Evolutionary conservation across 83 land plant species (phyloP).

Genomic region (Thuja plicata): DNA sequence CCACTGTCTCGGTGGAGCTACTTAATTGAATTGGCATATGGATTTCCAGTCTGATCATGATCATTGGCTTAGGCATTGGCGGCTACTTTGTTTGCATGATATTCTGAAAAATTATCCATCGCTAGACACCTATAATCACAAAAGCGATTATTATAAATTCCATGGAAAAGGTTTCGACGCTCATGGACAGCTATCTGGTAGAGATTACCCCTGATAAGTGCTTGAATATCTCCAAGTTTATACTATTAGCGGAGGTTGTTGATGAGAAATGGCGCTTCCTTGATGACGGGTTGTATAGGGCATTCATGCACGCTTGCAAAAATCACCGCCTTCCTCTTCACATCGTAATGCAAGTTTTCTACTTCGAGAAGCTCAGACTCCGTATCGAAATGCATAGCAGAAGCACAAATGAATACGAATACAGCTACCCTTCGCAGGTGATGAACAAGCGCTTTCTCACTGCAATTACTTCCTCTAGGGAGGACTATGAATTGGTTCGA

Average conservation of each 20-base stretch:
- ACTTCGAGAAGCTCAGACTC: slow-evolving; percentile 83
- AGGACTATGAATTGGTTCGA: slow-evolving; percentile 73
- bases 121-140: too few relatives aligned
- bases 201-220: slow-evolving; percentile 62
- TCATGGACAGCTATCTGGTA: slow-evolving; percentile 56
- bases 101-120: too few relatives aligned
- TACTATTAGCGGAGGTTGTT: slow-evolving; percentile 52
- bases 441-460: slow-evolving; percentile 57
- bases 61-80: too few relatives aligned
- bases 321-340: slow-evolving; percentile 83
- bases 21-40: too few relatives aligned
- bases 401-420: slow-evolving; percentile 34
- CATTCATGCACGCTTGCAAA: slow-evolving; percentile 87
- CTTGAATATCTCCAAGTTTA: slow-evolving; percentile 59
- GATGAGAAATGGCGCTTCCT: slow-evolving; percentile 51
- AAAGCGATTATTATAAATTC: too few relatives aligned
- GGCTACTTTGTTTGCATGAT: too few relatives aligned
- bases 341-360: slow-evolving; percentile 80
- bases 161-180: slow-evolving; percentile 57
- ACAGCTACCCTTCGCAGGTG: slow-evolving; percentile 32
- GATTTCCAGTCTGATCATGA: too few relatives aligned
- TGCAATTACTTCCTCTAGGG: slow-evolving; percentile 65
- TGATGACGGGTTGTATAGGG: slow-evolving; percentile 76
- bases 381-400: slow-evolving; percentile 64
- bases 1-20: too few relatives aligned